A percentile compares a stretch with the other conserved stretches of the same genome.
Evolutionary conservation across 2,329 filamentous ascomycete species (phyloP).

Genomic region (Aspergillus bombycis): DNA sequence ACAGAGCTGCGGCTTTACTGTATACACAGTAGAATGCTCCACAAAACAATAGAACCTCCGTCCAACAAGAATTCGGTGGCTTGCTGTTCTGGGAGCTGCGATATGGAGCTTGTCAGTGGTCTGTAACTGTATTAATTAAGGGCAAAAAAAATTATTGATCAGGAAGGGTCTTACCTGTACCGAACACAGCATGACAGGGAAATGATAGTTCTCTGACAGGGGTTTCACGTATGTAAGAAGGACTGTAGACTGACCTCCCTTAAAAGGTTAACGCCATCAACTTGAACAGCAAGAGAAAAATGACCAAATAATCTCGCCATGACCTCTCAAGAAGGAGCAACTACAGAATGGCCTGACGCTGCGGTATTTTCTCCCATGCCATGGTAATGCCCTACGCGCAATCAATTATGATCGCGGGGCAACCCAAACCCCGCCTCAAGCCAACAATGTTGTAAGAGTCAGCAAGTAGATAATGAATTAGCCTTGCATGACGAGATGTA

Average conservation of each 20-base stretch:
- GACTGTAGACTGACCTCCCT: neutral
- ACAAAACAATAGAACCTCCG: constrained; percentile 13
- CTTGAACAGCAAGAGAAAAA: neutral
- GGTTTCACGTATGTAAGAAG: neutral
- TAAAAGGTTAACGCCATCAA: neutral
- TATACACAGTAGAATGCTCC: constrained; percentile 13
- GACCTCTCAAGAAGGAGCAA: neutral
- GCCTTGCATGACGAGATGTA: constrained; percentile 16
- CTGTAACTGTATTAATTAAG: neutral
- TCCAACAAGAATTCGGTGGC: constrained; percentile 15
- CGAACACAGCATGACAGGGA: neutral
- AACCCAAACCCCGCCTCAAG: constrained; percentile 11
- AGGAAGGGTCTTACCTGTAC: neutral
- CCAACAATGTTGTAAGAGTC: constrained; percentile 6
- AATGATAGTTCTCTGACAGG: neutral
- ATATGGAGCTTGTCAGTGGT: constrained; percentile 4
- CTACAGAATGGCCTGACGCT: constrained; percentile 8
- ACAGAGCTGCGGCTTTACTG: constrained; percentile 20
- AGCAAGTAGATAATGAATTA: constrained; percentile 12
- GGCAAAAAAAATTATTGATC: neutral
- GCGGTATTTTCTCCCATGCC: constrained; percentile 4
- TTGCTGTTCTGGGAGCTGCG: constrained; percentile 13
- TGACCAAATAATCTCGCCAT: neutral
- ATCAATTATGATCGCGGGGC: constrained; percentile 11
- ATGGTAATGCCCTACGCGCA: neutral